Conservation (phyloP, 768 basidiomycete species). For the Pulveroboletus ravenelii region DNA sequence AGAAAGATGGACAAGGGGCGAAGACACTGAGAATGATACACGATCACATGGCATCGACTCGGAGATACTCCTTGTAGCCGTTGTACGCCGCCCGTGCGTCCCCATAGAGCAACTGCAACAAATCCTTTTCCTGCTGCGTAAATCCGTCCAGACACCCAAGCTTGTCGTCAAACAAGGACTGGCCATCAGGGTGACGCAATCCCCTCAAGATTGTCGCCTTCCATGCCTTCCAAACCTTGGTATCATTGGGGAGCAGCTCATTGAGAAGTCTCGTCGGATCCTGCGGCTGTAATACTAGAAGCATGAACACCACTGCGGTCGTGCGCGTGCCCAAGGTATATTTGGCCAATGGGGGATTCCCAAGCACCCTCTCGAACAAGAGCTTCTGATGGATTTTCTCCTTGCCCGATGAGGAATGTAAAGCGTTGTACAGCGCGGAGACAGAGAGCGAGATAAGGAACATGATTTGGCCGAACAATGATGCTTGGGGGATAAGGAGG, state of each 20-base stretch:
- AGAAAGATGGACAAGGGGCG: neutral
- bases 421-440: slow-evolving; percentile 24
- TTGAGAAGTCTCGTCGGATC: slow-evolving; percentile 10
- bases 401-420: slow-evolving; percentile 30
- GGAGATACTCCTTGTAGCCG: slow-evolving; percentile 11
- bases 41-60: neutral
- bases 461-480: slow-evolving; percentile 28
- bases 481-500: slow-evolving; percentile 26
- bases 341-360: slow-evolving; percentile 11
- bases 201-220: slow-evolving; percentile 10
- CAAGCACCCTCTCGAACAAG: slow-evolving; percentile 10
- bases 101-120: slow-evolving; percentile 8
- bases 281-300: slow-evolving; percentile 8
- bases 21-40: no score
- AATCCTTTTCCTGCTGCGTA: slow-evolving; percentile 6
- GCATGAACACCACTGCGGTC: slow-evolving; percentile 12
- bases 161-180: neutral
- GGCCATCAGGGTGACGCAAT: neutral
- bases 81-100: slow-evolving; percentile 11
- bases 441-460: slow-evolving; percentile 25
- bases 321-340: slow-evolving; percentile 17
- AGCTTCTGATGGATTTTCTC: slow-evolving; percentile 13
- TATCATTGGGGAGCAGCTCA: slow-evolving; percentile 18
- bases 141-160: neutral
- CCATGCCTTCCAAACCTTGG: slow-evolving; percentile 19